A percentile compares a stretch with the other conserved stretches of the same genome.
phyloP scores from a whole-genome alignment of 108 stramenopile genomes.

The Stephanodiscus minutulus region DNA sequence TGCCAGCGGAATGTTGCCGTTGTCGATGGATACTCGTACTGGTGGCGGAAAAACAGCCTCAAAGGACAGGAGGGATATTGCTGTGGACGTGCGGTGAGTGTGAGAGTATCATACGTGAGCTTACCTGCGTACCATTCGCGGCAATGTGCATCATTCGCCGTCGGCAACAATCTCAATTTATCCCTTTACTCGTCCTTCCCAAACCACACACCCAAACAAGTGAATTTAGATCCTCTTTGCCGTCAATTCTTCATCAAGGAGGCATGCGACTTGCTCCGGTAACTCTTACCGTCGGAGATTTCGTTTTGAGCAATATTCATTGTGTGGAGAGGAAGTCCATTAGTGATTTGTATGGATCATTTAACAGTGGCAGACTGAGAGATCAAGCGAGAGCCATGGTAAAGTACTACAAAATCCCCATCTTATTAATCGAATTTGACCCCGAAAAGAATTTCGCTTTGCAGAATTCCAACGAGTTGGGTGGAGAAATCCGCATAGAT shows the following conservation, averaged over 20 bases:
- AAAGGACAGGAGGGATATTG: constrained; percentile 74
- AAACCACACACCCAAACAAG: no score
- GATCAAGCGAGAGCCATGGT: constrained; percentile 93
- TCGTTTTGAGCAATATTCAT: constrained; percentile 94
- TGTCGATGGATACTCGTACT: constrained; percentile 79
- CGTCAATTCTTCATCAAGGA: constrained; percentile 94
- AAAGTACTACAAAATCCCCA: constrained; percentile 89
- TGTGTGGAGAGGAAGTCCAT: constrained; percentile 96
- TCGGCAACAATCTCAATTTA: neutral
- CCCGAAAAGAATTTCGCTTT: constrained; percentile 89
- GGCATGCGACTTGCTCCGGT: constrained; percentile 90
- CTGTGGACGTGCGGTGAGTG: constrained; percentile 87
- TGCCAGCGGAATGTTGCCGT: constrained; percentile 67
- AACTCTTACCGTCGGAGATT: constrained; percentile 95
- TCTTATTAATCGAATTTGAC: constrained; percentile 94
- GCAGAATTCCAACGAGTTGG: constrained; percentile 78
- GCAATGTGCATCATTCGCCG: neutral
- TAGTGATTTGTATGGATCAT: constrained; percentile 93
- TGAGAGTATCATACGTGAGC: neutral
- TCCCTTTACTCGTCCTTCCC: neutral
- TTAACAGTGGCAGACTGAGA: constrained; percentile 92
- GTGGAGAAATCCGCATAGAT: constrained; percentile 82
- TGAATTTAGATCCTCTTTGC: constrained; percentile 95
- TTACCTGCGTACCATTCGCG: neutral
- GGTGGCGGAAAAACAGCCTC: constrained; percentile 58